Base-by-base conservation (phyloP, 345 rosid genomes). In the Clarkia xantiana region DNA sequence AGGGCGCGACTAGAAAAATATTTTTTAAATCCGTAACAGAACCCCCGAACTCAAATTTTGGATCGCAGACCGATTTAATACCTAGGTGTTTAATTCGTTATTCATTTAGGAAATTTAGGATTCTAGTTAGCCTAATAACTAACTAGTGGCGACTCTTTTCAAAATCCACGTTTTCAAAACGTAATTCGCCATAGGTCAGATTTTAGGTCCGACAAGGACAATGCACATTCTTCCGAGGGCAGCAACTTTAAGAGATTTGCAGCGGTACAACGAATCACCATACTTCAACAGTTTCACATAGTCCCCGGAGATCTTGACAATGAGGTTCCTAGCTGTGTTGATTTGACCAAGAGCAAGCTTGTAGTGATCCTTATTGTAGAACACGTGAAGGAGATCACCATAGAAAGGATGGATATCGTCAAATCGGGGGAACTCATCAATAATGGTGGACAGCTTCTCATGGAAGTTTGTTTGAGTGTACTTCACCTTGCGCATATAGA, bases 191-290 rank as follows among this genome's bases (percentile, higher is more conserved):
- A n/a, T n/a, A n/a, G n/a, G n/a, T n/a, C n/a, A n/a, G n/a, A n/a
- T n/a, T n/a, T n/a, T n/a, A n/a, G n/a, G n/a, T n/a, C n/a, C n/a
- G n/a, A n/a, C n/a, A n/a, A n/a, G 58, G 57, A 77, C 81, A 20
- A 84, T 85, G 42, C 90, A 79, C 85, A 81, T 79, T 14, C 95
- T 62, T 8, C 94, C 85, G 45, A 85, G 82, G 19, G 87, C 95
- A 67, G 87, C 82, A 11, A 76, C 91, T 63, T 81, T 85, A 46
- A 81, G 58, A 23, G 74, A 69, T 67, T 80, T 82, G 70, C 82
- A 70, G 1, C 89, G 62, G 54, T 86, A 86, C 45, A 86, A 46
- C 0, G 93, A 86, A 46, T 86, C 89, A 12, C 86, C 76, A 54
- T 82, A 76, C 74, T 82, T 82, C 58, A 87, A 66, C 47, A 74